Base-by-base conservation (phyloP, 371 early-diverging fungal species). In the Chytridium lagenaria region DNA sequence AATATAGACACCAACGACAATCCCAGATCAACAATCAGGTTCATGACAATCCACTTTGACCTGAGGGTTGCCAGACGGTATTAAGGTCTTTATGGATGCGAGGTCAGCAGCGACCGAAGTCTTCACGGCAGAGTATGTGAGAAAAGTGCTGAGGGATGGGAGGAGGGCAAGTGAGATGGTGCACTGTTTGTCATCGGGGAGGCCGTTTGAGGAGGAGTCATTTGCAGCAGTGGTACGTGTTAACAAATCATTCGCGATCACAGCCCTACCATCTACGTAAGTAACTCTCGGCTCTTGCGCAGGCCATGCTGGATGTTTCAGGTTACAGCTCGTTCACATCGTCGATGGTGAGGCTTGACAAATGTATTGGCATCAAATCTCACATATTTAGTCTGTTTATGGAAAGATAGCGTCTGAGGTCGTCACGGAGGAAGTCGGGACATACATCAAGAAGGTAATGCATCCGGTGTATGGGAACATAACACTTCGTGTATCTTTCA, bases 331-430 rank as follows among this genome's bases (percentile, higher is more conserved):
- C 26, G 5, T 55, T 55, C 26, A 55, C 57, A 19, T 55, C 57
- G 57, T 15, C 15, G 10, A 26, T 55, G 57, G 57, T 55, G n/a
- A n/a, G n/a, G n/a, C n/a, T n/a, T n/a, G n/a, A n/a, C n/a, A n/a
- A n/a, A n/a, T n/a, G n/a, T n/a, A n/a, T n/a, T n/a, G n/a, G n/a
- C n/a, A n/a, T n/a, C n/a, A n/a, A n/a, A n/a, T n/a, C n/a, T n/a
- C n/a, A n/a, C n/a, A n/a, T n/a, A n/a, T n/a, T n/a, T 30, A 55
- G 57, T 55, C 57, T 19, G 30, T 55, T 7, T 16, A 16, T 5
- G 57, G 57, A 19, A 55, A 55, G 57, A 19, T 55, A 7, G 57
- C 16, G 30, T 55, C 57, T 19, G 57, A 55, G 30, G 57, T 55
- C 26, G 26, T 55, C 57, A 55, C n/a, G n/a, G n/a, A n/a, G n/a